These are phyloP conservation scores for Annulohypoxylon truncatum DNA, from an alignment of 2,329 filamentous ascomycete genomes.

Conservation along the genomic window DNA sequence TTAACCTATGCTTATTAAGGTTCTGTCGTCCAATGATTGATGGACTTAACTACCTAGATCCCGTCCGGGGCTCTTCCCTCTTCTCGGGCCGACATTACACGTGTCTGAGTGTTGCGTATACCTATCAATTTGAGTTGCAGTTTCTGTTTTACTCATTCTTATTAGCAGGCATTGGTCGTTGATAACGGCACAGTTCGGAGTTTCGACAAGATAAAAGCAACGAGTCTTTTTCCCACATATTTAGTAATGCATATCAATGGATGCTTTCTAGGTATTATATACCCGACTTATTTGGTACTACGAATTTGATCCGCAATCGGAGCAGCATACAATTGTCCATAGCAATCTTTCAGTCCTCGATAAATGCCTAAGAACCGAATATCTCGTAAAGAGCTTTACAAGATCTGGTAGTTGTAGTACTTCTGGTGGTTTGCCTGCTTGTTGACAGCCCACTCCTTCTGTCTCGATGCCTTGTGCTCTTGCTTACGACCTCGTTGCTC, in stretches of 20 bases:
- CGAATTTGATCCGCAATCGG: conserved; percentile 4
- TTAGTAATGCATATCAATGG: conserved; percentile 1
- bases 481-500: conserved; percentile 77
- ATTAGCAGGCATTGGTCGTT: neutral
- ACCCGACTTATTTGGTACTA: neutral
- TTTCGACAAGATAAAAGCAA: conserved; percentile 2
- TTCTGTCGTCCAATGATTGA: neutral
- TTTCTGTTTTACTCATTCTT: neutral
- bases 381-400: conserved; percentile 36
- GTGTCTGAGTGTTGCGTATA: neutral
- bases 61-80: neutral
- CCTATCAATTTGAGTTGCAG: neutral
- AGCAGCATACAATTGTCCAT: neutral
- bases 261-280: conserved; percentile 6
- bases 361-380: neutral
- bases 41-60: neutral
- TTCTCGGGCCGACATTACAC: conserved; percentile 7
- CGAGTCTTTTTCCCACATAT: conserved; percentile 15
- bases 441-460: conserved; percentile 77
- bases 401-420: conserved; percentile 64
- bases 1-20: conserved; percentile 6
- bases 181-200: neutral
- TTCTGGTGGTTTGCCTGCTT: conserved; percentile 80
- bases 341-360: neutral
- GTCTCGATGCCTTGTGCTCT: conserved; percentile 70